These are phyloP conservation scores for Trametes pubescens DNA, from an alignment of 1,284 basidiomycete species.

Conservation along the genomic window DNA sequence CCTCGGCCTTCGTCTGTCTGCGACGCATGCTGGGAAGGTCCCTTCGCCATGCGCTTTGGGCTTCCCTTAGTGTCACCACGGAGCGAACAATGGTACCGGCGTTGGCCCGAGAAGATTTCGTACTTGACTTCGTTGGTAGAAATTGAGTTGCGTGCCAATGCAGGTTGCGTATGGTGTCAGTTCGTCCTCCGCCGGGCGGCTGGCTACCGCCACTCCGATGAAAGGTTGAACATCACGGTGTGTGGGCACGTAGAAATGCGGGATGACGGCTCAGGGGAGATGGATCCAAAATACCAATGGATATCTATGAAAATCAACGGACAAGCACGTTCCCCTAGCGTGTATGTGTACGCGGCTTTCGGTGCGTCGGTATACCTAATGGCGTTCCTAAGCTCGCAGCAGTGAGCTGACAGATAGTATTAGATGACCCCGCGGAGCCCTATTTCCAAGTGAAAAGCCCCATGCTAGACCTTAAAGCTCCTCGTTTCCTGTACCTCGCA, in stretches of 20 bases:
- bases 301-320: background rate
- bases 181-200: background rate
- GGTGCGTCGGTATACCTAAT: background rate
- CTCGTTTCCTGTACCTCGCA: background rate
- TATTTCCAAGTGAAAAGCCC: background rate
- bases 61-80: too few relatives aligned
- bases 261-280: background rate
- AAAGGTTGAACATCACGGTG: background rate
- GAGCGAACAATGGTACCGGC: too few relatives aligned
- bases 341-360: background rate
- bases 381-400: background rate
- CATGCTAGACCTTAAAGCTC: background rate
- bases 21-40: too few relatives aligned
- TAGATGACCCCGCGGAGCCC: background rate
- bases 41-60: too few relatives aligned
- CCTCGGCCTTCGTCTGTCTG: too few relatives aligned
- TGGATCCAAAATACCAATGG: too few relatives aligned
- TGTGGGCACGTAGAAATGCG: background rate
- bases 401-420: background rate
- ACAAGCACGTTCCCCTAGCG: background rate
- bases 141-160: too few relatives aligned
- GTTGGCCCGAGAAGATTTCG: too few relatives aligned
- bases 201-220: background rate
- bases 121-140: too few relatives aligned
- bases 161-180: background rate